phyloP scores from a whole-genome alignment of 345 rosid genomes.

The Eucalyptus viminalis region DNA sequence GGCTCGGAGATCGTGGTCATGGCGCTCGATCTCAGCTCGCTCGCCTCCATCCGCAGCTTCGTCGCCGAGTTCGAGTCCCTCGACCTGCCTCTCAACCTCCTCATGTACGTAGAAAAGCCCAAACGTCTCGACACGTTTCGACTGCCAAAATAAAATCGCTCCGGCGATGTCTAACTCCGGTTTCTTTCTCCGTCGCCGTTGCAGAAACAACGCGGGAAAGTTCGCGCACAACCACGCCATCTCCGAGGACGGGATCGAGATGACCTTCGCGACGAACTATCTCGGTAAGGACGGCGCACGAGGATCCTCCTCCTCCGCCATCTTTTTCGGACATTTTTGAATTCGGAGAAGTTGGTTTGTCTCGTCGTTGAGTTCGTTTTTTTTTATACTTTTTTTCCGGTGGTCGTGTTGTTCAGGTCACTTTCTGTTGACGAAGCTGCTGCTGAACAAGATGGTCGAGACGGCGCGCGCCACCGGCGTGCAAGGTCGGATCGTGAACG shows the following conservation, averaged over 20 bases:
- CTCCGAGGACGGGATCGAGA: constrained; percentile 95
- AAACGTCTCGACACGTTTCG: neutral
- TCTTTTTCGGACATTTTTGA: neutral
- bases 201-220: constrained; percentile 93
- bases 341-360: neutral
- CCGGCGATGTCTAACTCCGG: neutral
- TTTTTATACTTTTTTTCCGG: neutral
- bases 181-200: neutral
- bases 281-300: constrained; percentile 33
- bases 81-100: constrained; percentile 71
- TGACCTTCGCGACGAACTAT: constrained; percentile 96
- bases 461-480: constrained; percentile 58
- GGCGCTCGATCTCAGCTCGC: constrained; percentile 93
- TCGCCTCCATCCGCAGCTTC: constrained; percentile 54
- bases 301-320: neutral
- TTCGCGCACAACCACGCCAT: constrained; percentile 83
- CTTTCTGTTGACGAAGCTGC: constrained; percentile 63
- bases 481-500: constrained; percentile 81
- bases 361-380: neutral
- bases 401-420: constrained; percentile 38
- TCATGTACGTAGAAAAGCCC: constrained; percentile 38
- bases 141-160: neutral
- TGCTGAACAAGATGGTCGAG: constrained; percentile 57
- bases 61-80: constrained; percentile 63
- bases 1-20: constrained; percentile 52